Evolutionary conservation across 163 green algal genomes (phyloP).

Genomic region (Botryococcus braunii): DNA sequence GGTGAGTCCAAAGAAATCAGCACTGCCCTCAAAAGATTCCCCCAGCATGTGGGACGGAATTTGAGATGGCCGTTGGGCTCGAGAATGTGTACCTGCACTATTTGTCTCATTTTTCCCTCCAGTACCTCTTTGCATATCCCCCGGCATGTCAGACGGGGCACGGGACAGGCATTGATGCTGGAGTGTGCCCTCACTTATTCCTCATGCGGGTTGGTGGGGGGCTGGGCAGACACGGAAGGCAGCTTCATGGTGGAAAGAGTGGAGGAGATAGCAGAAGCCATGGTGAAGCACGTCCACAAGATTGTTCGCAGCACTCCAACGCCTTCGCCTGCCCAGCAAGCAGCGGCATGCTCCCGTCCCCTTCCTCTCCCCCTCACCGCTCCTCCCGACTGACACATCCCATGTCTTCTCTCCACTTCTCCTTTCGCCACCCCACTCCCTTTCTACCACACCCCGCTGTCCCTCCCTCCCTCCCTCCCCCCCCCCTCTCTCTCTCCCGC

Average conservation of each 20-base stretch:
- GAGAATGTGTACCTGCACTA: background rate
- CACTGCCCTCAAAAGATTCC: too few species aligned
- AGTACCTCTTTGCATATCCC: background rate
- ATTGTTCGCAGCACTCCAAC: too few species aligned
- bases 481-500: too few species aligned
- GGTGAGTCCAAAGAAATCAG: too few species aligned
- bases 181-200: background rate
- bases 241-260: conserved; percentile 78
- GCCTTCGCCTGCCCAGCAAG: too few species aligned
- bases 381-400: too few species aligned
- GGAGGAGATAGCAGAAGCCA: conserved; percentile 61
- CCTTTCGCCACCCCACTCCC: too few species aligned
- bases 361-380: too few species aligned
- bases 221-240: conserved; percentile 17
- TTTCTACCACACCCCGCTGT: too few species aligned
- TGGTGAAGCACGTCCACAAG: conserved; percentile 36
- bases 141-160: background rate
- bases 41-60: background rate
- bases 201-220: background rate
- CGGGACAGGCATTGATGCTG: background rate
- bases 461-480: too few species aligned
- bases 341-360: too few species aligned
- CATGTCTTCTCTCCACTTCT: too few species aligned
- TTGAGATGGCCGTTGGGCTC: background rate
- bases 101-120: background rate